Evolutionary conservation across 768 basidiomycete species (phyloP).

Genomic region (Roridomyces roridus): DNA sequence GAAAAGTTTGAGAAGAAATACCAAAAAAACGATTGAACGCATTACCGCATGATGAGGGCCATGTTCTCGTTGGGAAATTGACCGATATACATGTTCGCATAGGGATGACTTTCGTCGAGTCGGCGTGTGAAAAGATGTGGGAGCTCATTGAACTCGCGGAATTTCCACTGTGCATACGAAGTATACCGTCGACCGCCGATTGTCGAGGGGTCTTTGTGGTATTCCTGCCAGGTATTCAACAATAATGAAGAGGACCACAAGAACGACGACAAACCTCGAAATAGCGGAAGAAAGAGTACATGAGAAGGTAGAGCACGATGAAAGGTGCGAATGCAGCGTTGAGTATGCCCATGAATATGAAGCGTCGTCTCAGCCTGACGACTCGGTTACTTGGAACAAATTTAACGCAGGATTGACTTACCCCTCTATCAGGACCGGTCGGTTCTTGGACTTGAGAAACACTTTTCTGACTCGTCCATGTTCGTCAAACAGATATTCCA

Average conservation of each 20-base stretch:
- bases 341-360: conserved; percentile 96
- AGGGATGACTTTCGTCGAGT: conserved; percentile 86
- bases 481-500: conserved; percentile 94
- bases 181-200: conserved; percentile 94
- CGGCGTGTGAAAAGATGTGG: conserved; percentile 90
- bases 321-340: conserved; percentile 97
- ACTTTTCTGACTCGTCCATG: conserved; percentile 89
- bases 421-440: conserved; percentile 82
- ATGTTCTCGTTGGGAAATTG: conserved; percentile 98
- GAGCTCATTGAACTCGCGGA: conserved; percentile 98
- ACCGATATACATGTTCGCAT: conserved; percentile 94
- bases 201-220: conserved; percentile 97
- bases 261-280: conserved; percentile 76
- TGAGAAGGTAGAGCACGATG: conserved; percentile 93
- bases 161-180: conserved; percentile 96
- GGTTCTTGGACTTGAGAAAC: conserved; percentile 87
- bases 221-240: conserved; percentile 67
- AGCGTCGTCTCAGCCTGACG: conserved; percentile 76
- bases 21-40: background rate
- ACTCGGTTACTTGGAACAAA: background rate
- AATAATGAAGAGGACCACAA: conserved; percentile 14
- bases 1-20: conserved; percentile 1
- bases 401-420: conserved; percentile 37
- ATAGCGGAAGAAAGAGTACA: conserved; percentile 99
- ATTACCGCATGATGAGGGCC: conserved; percentile 85